Evolutionary conservation across 345 rosid species (phyloP), one percentile per base, ranked within the genome.

Genomic region (Gossypium ekmanianum): DNA sequence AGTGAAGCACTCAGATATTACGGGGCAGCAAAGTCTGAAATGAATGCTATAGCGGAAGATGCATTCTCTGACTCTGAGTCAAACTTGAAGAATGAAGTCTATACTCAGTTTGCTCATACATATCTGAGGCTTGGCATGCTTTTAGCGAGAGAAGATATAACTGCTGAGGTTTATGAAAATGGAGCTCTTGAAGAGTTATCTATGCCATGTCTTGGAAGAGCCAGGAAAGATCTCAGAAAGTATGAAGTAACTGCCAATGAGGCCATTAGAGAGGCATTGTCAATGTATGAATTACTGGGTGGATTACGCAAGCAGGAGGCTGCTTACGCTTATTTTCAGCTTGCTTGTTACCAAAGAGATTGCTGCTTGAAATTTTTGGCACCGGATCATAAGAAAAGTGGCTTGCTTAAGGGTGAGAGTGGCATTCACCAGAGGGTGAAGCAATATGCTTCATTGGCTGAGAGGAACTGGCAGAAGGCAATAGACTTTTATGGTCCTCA

Each of bases 61-160:
- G 71, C 72, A 27, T 51, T 47, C 73, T 81, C 80, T 18, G 84
- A 84, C 69, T 81, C 82, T 18, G 84, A 85, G 70, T 79, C 89
- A 27, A 79, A 75, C 27, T 77, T 91, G 81, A 87, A 82, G 77
- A 85, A 80, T 74, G 98, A 94, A 79, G 97, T 88, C 7, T 79
- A 73, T 70, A 94, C 94, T n/a, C 98, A 94, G 75, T 86, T 84
- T 81, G 97, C 95, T 75, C 86, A 94, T 82, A 92, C 98, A 14
- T 87, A 87, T 83, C 83, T 94, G 74, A 91, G 95, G 83, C 84
- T 94, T 57, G 98, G 98, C 73, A 92, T 94, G 97, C 87, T 91
- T 78, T 78, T 92, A 82, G 97, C 94, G 7, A 83, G 82, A 61
- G 97, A 92, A 77, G 88, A 88, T 83, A 73, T 76, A 48, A 78